A percentile compares a stretch with the other conserved stretches of the same genome.
These are phyloP conservation scores for Penicillium sp. DNA, from an alignment of 2,329 filamentous ascomycete genomes.

Conservation along the genomic window DNA sequence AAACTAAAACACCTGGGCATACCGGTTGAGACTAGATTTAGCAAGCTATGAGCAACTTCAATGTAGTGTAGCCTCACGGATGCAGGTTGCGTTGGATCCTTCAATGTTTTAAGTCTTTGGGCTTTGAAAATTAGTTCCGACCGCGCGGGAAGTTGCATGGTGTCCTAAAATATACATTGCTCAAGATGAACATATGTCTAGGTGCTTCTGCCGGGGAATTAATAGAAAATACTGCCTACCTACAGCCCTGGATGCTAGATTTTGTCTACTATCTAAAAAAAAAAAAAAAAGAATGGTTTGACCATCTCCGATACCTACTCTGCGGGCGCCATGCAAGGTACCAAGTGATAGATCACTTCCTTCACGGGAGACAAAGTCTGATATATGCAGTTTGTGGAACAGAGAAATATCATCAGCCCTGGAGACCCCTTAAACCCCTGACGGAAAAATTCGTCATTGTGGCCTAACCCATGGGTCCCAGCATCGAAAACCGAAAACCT, in stretches of 20 bases:
- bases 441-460: constrained; percentile 10
- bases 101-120: not conserved
- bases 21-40: not conserved
- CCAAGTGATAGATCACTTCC: constrained; percentile 15
- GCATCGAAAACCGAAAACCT: constrained; percentile 5
- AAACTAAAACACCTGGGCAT: not conserved
- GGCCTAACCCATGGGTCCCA: constrained; percentile 14
- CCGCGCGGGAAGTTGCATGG: constrained; percentile 2
- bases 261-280: not conserved
- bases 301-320: not conserved
- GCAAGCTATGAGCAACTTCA: not conserved
- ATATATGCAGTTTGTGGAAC: not conserved
- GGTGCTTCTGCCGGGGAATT: not conserved
- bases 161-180: not conserved
- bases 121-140: not conserved
- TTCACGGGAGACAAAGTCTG: not conserved
- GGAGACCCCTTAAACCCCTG: not conserved
- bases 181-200: not conserved
- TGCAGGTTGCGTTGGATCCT: not conserved
- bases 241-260: not conserved
- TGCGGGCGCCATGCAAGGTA: constrained; percentile 7
- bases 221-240: not conserved
- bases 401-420: not conserved
- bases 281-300: not conserved
- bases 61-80: not conserved